Evolutionary conservation across 2,329 filamentous ascomycete genomes (phyloP).

Genomic region (Hypoxylon sp.): DNA sequence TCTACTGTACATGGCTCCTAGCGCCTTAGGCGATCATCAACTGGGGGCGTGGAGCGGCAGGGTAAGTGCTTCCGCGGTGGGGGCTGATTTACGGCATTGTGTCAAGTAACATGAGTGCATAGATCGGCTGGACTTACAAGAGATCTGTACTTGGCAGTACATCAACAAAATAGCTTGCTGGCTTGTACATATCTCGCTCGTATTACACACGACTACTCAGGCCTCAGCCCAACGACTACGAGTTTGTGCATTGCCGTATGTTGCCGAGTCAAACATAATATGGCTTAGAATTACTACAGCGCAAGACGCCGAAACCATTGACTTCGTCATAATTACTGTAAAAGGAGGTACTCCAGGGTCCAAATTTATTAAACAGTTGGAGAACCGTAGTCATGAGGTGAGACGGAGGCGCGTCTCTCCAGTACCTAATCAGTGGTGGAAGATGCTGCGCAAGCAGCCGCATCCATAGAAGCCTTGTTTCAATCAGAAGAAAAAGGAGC

Average conservation of each 20-base stretch:
- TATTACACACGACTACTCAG: constrained; percentile 6
- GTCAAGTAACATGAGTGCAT: not conserved
- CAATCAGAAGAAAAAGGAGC: constrained; percentile 10
- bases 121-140: not conserved
- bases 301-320: constrained; percentile 32
- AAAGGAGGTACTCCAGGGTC: not conserved
- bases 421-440: not conserved
- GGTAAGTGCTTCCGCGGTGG: not conserved
- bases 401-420: constrained; percentile 1
- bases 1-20: constrained; percentile 13
- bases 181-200: constrained; percentile 20
- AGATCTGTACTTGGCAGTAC: not conserved
- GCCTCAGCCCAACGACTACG: constrained; percentile 7
- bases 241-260: constrained; percentile 21
- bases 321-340: constrained; percentile 6
- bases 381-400: constrained; percentile 1
- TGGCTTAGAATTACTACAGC: constrained; percentile 12
- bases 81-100: not conserved
- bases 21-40: constrained; percentile 16
- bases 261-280: constrained; percentile 28
- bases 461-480: constrained; percentile 4
- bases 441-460: constrained; percentile 34
- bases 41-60: not conserved
- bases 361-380: not conserved
- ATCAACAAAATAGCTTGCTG: constrained; percentile 12